Evolutionary conservation across 2,329 filamentous ascomycete species (phyloP).

Genomic region (Xylariaceae sp.): DNA sequence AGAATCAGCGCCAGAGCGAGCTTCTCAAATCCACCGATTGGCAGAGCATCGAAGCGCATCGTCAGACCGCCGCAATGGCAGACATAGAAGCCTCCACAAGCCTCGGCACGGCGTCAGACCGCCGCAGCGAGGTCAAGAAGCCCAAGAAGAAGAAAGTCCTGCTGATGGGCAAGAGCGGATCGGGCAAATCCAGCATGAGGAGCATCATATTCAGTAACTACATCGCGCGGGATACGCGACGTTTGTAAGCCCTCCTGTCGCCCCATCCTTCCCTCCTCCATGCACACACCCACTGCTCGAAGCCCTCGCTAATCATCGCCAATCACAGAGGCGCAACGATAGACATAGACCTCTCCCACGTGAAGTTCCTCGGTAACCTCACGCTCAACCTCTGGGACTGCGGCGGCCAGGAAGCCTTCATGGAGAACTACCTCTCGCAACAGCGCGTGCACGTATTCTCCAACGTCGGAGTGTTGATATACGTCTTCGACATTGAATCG

Average conservation of each 20-base stretch:
- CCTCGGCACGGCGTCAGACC: constrained; percentile 32
- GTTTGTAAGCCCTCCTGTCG: constrained; percentile 53
- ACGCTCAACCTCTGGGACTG: constrained; percentile 99
- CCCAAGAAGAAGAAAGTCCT: constrained; percentile 85
- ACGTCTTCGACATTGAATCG: constrained; percentile 98
- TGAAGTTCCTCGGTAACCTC: constrained; percentile 97
- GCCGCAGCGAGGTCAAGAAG: constrained; percentile 57
- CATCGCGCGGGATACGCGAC: constrained; percentile 89
- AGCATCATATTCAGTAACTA: constrained; percentile 99
- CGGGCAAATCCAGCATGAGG: constrained; percentile 96
- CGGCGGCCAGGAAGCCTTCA: constrained; percentile 96
- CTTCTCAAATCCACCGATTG: too few relatives aligned
- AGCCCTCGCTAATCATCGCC: neutral
- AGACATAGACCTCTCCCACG: constrained; percentile 96
- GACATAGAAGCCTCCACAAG: constrained; percentile 29
- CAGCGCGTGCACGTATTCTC: constrained; percentile 96
- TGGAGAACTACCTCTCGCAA: constrained; percentile 95
- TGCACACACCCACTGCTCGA: neutral
- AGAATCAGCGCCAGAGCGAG: too few relatives aligned
- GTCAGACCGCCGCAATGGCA: constrained; percentile 18
- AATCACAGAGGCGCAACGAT: constrained; percentile 76
- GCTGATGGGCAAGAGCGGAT: constrained; percentile 93
- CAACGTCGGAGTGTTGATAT: constrained; percentile 94
- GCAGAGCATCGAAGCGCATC: too few relatives aligned
- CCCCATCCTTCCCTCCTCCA: neutral